Evolutionary conservation across 1,139 yeast genomes (phyloP), one percentile per base, ranked within the genome.

Genomic region (Candida labiduridarum): DNA sequence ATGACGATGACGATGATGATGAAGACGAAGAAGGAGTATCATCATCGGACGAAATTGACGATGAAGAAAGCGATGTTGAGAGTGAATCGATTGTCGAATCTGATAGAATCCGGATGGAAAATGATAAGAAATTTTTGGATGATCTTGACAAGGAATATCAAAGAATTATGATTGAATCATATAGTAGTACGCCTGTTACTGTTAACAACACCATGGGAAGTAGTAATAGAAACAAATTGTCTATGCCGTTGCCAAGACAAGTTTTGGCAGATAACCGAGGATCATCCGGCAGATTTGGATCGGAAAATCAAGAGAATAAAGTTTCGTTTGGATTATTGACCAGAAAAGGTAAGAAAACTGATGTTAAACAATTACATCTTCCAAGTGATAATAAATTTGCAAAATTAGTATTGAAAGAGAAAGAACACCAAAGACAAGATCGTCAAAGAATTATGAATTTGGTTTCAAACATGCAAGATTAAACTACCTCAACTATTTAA

Each of bases 111-210:
- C 47, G 50, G 6, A 62, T 66, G 10, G 76, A 70, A 22, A 75
- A 73, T 47, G 83, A 78, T 40, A 69, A 64, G 41, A 76, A 71
- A 54, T 72, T 80, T 44, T 80, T 78, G 18, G 78, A 74, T 8
- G 80, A 77, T 25, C 60, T 85, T 49, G 88, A 84, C 44, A 74
- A 68, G 49, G 85, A 84, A 57, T 78, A 80, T 55, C 78, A 78
- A 48, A 69, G 66, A 49, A 66, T 85, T 59, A 68, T 83, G 48
- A 60, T 68, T 31, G 85, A 81, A 40, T 76, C 87, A 1, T 66
- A 79, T 56, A 77, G 71, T 36, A 66, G 63, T 31, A 41, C 57
- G 14, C 38, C 48, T 9, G 22, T 35, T 2, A 29, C 44, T 12
- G 9, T 29, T 12, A 44, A 18, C 7, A 29, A 15, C 15, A 29